phyloP scores from a whole-genome alignment of 257 asterid species.

The Leonotis leonurus region DNA sequence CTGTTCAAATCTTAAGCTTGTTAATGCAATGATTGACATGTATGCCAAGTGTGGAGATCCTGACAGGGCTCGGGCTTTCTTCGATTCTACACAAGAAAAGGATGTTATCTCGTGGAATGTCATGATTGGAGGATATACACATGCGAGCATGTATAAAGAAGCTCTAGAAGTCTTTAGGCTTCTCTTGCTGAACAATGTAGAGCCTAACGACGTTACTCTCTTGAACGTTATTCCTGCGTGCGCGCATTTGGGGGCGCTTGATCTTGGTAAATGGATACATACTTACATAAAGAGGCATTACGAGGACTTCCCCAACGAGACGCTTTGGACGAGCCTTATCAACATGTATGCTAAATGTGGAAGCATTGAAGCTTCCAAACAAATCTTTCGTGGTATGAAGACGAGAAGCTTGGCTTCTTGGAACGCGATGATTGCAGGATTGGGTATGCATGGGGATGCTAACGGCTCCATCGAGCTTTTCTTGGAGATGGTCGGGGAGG shows the following conservation, averaged over 20 bases:
- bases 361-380: conserved; percentile 31
- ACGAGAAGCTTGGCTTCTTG: conserved; percentile 29
- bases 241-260: conserved; percentile 38
- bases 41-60: conserved; percentile 45
- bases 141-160: conserved; percentile 25
- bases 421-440: conserved; percentile 42
- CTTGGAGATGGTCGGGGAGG: conserved; percentile 24
- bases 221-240: conserved; percentile 41
- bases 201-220: conserved; percentile 39
- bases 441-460: conserved; percentile 44
- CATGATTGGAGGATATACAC: conserved; percentile 44
- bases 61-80: conserved; percentile 21
- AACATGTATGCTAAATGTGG: conserved; percentile 47
- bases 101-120: conserved; percentile 43
- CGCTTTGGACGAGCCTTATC: conserved; percentile 39
- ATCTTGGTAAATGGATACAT: conserved; percentile 43
- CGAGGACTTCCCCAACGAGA: conserved; percentile 26
- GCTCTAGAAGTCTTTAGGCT: conserved; percentile 28
- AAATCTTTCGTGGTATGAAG: conserved; percentile 19
- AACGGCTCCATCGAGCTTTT: conserved; percentile 26
- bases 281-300: conserved; percentile 27
- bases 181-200: conserved; percentile 18
- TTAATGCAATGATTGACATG: conserved; percentile 44
- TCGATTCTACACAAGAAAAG: conserved; percentile 26
- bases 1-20: conserved; percentile 27